Conservation (phyloP, 1,284 basidiomycete genomes). For the Leccinum subatratum region DNA sequence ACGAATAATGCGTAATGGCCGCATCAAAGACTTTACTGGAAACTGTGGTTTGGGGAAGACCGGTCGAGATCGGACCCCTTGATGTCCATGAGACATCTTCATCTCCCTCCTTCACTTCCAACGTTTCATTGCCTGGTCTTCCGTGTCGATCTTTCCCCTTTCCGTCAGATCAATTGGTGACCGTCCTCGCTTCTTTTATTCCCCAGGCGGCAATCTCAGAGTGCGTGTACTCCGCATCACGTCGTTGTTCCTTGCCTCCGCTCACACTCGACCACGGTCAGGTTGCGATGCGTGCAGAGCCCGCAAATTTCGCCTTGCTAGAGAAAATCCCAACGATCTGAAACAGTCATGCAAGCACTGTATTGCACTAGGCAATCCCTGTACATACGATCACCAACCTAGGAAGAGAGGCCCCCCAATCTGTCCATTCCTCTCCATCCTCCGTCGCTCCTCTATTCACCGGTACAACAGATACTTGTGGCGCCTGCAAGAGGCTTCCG, state of each 20-base stretch:
- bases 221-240: slow-evolving; percentile 38
- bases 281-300: slow-evolving; percentile 82
- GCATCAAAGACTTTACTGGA: slow-evolving; percentile 99
- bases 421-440: slow-evolving; percentile 50
- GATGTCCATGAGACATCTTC: slow-evolving; percentile 63
- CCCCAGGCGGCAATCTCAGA: slow-evolving; percentile 72
- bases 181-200: slow-evolving; percentile 15
- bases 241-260: slow-evolving; percentile 11
- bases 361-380: slow-evolving; percentile 73
- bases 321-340: slow-evolving; percentile 70
- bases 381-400: slow-evolving; percentile 87
- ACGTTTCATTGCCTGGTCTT: slow-evolving; percentile 20
- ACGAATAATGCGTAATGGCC: slow-evolving; percentile 86
- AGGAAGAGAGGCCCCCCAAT: slow-evolving; percentile 89
- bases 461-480: slow-evolving; percentile 57
- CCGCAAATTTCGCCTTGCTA: slow-evolving; percentile 75
- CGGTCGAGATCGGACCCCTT: slow-evolving; percentile 68
- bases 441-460: neutral
- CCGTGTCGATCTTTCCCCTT: slow-evolving; percentile 23
- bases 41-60: slow-evolving; percentile 89
- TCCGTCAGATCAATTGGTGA: slow-evolving; percentile 23
- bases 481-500: slow-evolving; percentile 70
- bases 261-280: slow-evolving; percentile 32
- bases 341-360: slow-evolving; percentile 81
- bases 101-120: slow-evolving; percentile 26